These are phyloP conservation scores for Podospora didyma DNA, from an alignment of 495 filamentous ascomycete species.

Conservation along the genomic window DNA sequence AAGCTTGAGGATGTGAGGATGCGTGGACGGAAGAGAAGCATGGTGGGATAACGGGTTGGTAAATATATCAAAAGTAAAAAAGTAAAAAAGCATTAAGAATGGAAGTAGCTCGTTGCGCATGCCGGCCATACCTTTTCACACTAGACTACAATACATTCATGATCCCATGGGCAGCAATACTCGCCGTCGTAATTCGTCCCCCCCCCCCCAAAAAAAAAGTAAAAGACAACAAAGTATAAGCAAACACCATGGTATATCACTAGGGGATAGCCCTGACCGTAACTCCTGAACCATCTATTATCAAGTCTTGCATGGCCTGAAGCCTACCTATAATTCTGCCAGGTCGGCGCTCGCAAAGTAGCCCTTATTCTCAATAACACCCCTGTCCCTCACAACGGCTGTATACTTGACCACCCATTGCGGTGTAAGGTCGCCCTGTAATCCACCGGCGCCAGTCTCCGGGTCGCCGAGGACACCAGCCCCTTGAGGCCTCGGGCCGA, in stretches of 20 bases:
- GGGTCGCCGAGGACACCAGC: conserved; percentile 62
- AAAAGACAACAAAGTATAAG: no score
- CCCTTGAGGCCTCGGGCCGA: conserved; percentile 63
- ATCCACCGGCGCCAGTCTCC: conserved; percentile 40
- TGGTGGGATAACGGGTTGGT: conserved; percentile 64
- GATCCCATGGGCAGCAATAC: no score
- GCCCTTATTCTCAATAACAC: conserved; percentile 97
- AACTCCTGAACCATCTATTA: conserved; percentile 8
- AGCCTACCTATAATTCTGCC: conserved; percentile 16
- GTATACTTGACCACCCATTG: conserved; percentile 98
- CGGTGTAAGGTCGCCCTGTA: conserved; percentile 74
- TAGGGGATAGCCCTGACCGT: neutral
- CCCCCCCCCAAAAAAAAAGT: neutral
- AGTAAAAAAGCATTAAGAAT: neutral
- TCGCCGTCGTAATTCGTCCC: no score
- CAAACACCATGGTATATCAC: neutral
- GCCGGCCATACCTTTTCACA: neutral
- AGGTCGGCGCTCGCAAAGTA: conserved; percentile 86
- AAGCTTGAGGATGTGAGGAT: conserved; percentile 90
- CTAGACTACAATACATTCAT: neutral
- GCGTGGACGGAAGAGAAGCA: conserved; percentile 95
- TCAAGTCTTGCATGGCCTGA: neutral
- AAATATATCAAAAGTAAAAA: neutral
- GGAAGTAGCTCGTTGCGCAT: neutral
- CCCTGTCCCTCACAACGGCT: conserved; percentile 92